These are phyloP conservation scores for Phylloboletellus chloephorus DNA, from an alignment of 1,284 basidiomycete species.

Conservation along the genomic window DNA sequence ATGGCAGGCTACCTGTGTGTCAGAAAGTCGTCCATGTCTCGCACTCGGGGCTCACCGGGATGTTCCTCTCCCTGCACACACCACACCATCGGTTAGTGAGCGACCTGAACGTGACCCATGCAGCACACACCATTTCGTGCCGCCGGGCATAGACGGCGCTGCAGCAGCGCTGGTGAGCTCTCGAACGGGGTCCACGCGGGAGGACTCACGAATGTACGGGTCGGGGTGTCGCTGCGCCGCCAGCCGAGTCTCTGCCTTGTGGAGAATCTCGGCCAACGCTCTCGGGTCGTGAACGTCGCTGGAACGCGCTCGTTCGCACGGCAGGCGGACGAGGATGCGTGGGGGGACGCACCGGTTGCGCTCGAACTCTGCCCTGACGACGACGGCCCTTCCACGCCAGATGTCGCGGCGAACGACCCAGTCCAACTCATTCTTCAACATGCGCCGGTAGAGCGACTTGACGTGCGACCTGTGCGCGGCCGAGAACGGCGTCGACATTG, in stretches of 20 bases:
- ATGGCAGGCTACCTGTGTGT: constrained; percentile 16
- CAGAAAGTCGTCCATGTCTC: not conserved
- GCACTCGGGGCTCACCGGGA: constrained; percentile 50
- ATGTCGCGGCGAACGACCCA: constrained; percentile 84
- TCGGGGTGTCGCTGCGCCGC: constrained; percentile 76
- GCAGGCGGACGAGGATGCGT: not conserved
- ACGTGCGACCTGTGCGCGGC: constrained; percentile 81
- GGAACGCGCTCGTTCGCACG: constrained; percentile 1
- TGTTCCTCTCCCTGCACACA: constrained; percentile 61
- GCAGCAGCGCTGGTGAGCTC: constrained; percentile 10
- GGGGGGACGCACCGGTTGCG: constrained; percentile 66
- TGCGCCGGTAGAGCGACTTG: constrained; percentile 86
- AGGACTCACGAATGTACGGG: constrained; percentile 76
- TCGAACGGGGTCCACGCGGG: not conserved
- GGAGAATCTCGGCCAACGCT: constrained; percentile 74
- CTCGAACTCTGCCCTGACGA: constrained; percentile 91
- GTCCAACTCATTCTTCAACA: constrained; percentile 80
- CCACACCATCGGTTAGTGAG: constrained; percentile 16
- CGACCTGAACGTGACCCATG: constrained; percentile 1
- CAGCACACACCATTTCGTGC: constrained; percentile 78
- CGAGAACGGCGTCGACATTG: constrained; percentile 59
- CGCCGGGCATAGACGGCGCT: constrained; percentile 78
- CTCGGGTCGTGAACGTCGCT: constrained; percentile 87
- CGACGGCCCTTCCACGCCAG: constrained; percentile 79
- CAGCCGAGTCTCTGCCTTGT: constrained; percentile 76